These are phyloP conservation scores for Pestalotiopsis fici DNA, from an alignment of 2,329 filamentous ascomycete genomes.

Conservation along the genomic window DNA sequence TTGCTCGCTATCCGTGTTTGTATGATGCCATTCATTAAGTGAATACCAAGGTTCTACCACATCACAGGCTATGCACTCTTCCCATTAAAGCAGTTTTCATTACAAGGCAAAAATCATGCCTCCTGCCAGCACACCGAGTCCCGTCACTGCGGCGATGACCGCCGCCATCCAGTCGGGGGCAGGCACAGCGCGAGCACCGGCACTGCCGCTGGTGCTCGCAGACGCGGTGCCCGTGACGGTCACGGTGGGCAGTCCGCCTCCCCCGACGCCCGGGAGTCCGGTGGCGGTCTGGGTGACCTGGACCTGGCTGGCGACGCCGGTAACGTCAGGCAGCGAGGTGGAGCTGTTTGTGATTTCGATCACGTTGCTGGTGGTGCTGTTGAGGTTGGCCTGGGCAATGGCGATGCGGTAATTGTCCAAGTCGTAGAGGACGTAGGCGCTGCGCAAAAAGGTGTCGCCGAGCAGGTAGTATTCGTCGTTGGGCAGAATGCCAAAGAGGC, in stretches of 20 bases:
- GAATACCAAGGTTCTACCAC: background rate
- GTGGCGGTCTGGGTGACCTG: constrained; percentile 21
- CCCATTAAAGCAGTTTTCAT: background rate
- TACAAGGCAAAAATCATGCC: background rate
- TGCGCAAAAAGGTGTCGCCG: constrained; percentile 48
- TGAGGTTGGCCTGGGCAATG: constrained; percentile 54
- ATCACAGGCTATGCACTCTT: background rate
- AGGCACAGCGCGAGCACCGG: constrained; percentile 17
- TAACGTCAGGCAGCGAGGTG: constrained; percentile 41
- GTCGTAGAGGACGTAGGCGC: constrained; percentile 58
- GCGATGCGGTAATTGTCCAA: constrained; percentile 50
- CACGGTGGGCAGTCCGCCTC: constrained; percentile 8
- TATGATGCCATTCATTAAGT: background rate
- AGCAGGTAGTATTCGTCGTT: constrained; percentile 41
- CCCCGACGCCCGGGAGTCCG: constrained; percentile 13
- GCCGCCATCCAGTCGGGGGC: constrained; percentile 21
- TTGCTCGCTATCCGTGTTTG: background rate
- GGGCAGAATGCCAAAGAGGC: constrained; percentile 56
- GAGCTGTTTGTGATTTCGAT: constrained; percentile 43
- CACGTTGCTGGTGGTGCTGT: constrained; percentile 43
- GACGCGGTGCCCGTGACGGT: constrained; percentile 14
- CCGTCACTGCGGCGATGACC: background rate
- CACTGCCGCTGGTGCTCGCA: constrained; percentile 15
- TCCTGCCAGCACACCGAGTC: background rate
- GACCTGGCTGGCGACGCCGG: constrained; percentile 42